Percentiles rank a stretch among this genome's conserved stretches.
Conservation (phyloP, 345 rosid genomes). For the Sisymbrium irio region DNA sequence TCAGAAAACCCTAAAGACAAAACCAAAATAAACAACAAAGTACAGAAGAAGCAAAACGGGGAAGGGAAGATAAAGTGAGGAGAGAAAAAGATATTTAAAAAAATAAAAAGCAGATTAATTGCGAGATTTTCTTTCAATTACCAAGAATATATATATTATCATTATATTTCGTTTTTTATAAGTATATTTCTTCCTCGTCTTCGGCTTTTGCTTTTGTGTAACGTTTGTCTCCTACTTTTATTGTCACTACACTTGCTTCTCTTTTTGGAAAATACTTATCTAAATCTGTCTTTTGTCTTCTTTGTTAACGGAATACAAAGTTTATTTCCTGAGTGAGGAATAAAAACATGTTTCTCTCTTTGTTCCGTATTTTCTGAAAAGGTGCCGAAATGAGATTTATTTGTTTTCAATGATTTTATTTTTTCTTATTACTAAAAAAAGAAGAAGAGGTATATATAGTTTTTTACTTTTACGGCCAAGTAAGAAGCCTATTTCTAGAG, state of each 20-base stretch:
- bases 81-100: not conserved
- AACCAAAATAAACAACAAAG: conserved; percentile 3
- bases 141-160: conserved; percentile 1
- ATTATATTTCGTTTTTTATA: conserved; percentile 1
- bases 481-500: too few relatives aligned
- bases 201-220: conserved; percentile 13
- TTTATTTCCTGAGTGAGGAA: conserved; percentile 1
- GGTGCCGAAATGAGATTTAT: not conserved
- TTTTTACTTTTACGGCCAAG: too few relatives aligned
- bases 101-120: conserved; percentile 22
- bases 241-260: not conserved
- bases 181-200: conserved; percentile 1
- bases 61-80: conserved; percentile 11
- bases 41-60: conserved; percentile 17
- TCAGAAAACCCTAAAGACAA: conserved; percentile 58
- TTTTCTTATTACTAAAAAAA: not conserved
- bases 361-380: not conserved
- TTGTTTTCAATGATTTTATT: not conserved
- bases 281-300: not conserved
- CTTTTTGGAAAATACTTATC: too few relatives aligned
- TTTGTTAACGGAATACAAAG: not conserved
- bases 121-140: conserved; percentile 31
- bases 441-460: too few relatives aligned
- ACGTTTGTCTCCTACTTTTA: not conserved
- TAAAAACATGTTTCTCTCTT: not conserved